Evolutionary conservation across 805 yeast genomes (phyloP), one percentile per base, ranked within the genome.

Genomic region (Starmerella scarabaei): DNA sequence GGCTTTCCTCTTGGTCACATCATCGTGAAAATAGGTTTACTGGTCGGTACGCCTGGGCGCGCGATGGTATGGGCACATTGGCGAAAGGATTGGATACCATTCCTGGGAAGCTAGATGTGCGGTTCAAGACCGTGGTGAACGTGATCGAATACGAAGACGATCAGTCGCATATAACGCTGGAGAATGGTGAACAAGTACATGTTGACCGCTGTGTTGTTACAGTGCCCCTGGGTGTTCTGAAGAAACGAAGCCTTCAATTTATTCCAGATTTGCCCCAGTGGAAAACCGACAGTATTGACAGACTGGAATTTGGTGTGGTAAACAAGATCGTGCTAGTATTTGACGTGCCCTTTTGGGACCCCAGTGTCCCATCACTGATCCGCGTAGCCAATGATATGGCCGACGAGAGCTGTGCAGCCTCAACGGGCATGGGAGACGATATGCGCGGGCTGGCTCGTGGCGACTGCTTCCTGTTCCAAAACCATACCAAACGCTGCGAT

Each of bases 211-310:
- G 58, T 3, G 53, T 64, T 1, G 53, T 61, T 18, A 62, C 67
- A 5, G 59, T 61, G 5, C 69, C 69, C 1, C 52, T 64, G 3
- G 68, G 68, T 0, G 64, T 64, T 5, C 49, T 64, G 37, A 64
- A 65, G 46, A 54, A 54, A 16, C 53, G 64, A 6, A 41, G 54
- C 8, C 47, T 64, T 21, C 63, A 60, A 46, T 64, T 64, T 36
- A 57, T 59, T 21, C 69, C 69, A 2, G 66, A 62, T 30, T 43
- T 64, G 12, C 68, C 68, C 9, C 61, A 59, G 31, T 57, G 63
- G 61, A 64, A 64, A 41, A 39, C 53, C 7, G 61, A 61, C 38
- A 58, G 65, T 30, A 64, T 64, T 20, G 59, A 56, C 36, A 50
- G 65, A 1, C 51, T 65, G 4, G 66, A 64, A 3, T 62, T 57